A percentile compares a stretch with the other conserved stretches of the same genome.
phyloP scores from a whole-genome alignment of 75 land plant genomes.

The Sequoia sempervirens region DNA sequence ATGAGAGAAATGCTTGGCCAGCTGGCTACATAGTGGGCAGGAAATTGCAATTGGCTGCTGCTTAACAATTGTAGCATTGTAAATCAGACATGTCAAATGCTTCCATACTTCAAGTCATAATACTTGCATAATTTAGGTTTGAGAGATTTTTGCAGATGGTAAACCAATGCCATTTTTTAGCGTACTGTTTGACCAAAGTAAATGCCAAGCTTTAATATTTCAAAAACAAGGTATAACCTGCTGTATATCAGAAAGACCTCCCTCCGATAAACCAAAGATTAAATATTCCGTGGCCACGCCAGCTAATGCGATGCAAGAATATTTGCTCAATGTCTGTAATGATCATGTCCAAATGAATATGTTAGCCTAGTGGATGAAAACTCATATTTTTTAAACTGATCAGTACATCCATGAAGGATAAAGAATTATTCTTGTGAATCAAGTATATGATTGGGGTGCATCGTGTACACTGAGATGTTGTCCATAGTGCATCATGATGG shows the following conservation, averaged over 20 bases:
- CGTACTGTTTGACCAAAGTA: background rate
- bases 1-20: background rate
- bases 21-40: background rate
- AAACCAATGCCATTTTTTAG: background rate
- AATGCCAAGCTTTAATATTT: background rate
- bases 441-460: background rate
- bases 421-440: background rate
- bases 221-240: constrained; percentile 28
- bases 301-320: constrained; percentile 86
- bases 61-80: background rate
- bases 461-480: background rate
- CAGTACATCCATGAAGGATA: background rate
- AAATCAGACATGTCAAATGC: background rate
- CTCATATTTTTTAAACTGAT: background rate
- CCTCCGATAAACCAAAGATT: constrained; percentile 75
- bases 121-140: background rate
- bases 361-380: background rate
- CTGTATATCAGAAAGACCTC: constrained; percentile 82
- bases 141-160: background rate
- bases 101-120: background rate
- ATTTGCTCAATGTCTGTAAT: constrained; percentile 68
- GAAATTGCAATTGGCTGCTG: background rate
- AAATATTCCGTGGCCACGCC: constrained; percentile 91
- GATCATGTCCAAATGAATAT: constrained; percentile 1
- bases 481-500: background rate